phyloP scores from a whole-genome alignment of 2,329 filamentous ascomycete species.

The Passalora sequoiae region DNA sequence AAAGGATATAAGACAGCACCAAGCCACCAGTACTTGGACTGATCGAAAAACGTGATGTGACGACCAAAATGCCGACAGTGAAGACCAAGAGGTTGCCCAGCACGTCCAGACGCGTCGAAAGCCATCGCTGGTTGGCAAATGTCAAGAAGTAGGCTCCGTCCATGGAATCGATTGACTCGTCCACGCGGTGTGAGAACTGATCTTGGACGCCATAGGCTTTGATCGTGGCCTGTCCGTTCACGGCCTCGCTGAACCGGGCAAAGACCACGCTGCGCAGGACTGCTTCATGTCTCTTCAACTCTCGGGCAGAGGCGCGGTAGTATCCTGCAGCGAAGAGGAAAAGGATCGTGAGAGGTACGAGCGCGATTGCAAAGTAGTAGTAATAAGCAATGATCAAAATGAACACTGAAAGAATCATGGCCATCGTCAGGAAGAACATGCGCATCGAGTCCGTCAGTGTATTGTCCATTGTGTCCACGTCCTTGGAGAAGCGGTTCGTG shows the following conservation, averaged over 20 bases:
- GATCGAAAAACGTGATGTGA: slow-evolving; percentile 83
- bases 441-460: slow-evolving; percentile 81
- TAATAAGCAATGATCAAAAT: slow-evolving; percentile 92
- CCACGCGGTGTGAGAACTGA: slow-evolving; percentile 66
- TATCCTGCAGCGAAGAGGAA: slow-evolving; percentile 81
- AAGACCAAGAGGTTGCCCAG: slow-evolving; percentile 84
- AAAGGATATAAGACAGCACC: slow-evolving; percentile 86
- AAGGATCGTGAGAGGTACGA: slow-evolving; percentile 64
- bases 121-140: slow-evolving; percentile 92
- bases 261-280: slow-evolving; percentile 84
- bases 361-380: slow-evolving; percentile 73
- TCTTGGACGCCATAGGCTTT: slow-evolving; percentile 79
- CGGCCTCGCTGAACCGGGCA: slow-evolving; percentile 82
- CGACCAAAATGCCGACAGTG: slow-evolving; percentile 80
- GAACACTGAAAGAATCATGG: slow-evolving; percentile 78
- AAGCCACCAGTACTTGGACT: slow-evolving; percentile 79
- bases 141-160: slow-evolving; percentile 91
- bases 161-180: slow-evolving; percentile 79
- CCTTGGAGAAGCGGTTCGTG: slow-evolving; percentile 91
- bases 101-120: slow-evolving; percentile 75
- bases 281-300: slow-evolving; percentile 91
- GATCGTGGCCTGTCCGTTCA: slow-evolving; percentile 78
- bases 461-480: slow-evolving; percentile 93
- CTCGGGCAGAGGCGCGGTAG: slow-evolving; percentile 84
- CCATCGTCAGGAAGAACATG: slow-evolving; percentile 84